Conservation (phyloP, 257 asterid species). For the Solanum chmielewskii region DNA sequence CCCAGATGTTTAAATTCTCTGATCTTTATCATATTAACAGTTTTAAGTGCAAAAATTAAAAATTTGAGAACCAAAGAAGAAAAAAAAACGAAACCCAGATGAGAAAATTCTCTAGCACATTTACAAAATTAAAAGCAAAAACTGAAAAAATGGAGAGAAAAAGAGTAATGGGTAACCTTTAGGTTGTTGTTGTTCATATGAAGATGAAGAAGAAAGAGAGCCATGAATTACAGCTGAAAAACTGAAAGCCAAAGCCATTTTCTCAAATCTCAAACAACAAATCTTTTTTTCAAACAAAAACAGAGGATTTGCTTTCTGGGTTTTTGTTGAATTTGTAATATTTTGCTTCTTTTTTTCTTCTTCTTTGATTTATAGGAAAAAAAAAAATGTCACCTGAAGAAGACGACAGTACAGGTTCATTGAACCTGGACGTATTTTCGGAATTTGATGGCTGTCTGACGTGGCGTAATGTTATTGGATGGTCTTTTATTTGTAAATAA, state of each 20-base stretch:
- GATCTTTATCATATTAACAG: not conserved
- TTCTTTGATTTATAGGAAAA: not conserved
- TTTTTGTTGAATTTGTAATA: not conserved
- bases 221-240: not conserved
- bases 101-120: not conserved
- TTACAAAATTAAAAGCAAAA: not conserved
- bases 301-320: not conserved
- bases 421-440: not conserved
- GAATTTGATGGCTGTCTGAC: not conserved
- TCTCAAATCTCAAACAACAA: not conserved
- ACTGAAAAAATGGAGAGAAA: not conserved
- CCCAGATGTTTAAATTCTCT: not conserved
- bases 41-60: not conserved
- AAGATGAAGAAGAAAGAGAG: not conserved
- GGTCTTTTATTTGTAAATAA: not conserved
- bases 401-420: not conserved
- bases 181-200: not conserved
- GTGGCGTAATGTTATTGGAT: not conserved
- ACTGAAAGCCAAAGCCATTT: not conserved
- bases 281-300: too few relatives aligned
- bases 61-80: not conserved
- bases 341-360: not conserved
- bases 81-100: not conserved
- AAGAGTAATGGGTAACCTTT: not conserved
- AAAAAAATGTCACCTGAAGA: not conserved